Percentiles rank a stretch among this genome's conserved stretches.
phyloP scores from a whole-genome alignment of 495 filamentous ascomycete species.

The Penicillium cataractarum region DNA sequence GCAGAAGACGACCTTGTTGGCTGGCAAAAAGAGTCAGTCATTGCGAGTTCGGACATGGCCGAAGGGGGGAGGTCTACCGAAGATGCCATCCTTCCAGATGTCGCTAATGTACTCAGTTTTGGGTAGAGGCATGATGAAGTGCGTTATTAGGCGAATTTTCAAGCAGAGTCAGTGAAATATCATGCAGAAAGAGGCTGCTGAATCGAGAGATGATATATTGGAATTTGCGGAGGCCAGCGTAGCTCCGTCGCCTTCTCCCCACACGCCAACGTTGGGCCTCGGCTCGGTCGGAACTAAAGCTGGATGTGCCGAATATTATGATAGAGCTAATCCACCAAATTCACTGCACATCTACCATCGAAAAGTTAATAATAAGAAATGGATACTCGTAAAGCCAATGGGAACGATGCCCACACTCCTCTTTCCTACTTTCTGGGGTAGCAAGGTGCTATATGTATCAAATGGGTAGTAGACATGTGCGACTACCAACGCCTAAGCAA shows the following conservation, averaged over 20 bases:
- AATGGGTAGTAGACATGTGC: not conserved
- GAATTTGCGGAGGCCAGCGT: constrained; percentile 9
- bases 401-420: not conserved
- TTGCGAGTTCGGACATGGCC: not conserved
- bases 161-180: not conserved
- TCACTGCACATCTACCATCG: not conserved
- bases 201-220: not conserved
- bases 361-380: too few relatives aligned
- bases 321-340: too few relatives aligned
- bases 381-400: not conserved
- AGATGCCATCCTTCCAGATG: constrained; percentile 84
- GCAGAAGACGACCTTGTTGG: constrained; percentile 90
- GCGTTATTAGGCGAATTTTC: not conserved
- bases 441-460: not conserved
- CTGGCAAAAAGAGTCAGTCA: constrained; percentile 40
- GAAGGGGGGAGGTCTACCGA: constrained; percentile 52
- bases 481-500: not conserved
- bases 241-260: constrained; percentile 28
- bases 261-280: constrained; percentile 27
- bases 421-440: not conserved
- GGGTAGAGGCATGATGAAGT: constrained; percentile 56
- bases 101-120: constrained; percentile 76
- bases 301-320: not conserved
- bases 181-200: not conserved
- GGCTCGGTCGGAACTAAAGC: constrained; percentile 14